Percentiles rank a stretch among this genome's conserved stretches.
These are phyloP conservation scores for Chrysophaeum taylorii DNA, from an alignment of 352 stramenopile species.

Conservation along the genomic window DNA sequence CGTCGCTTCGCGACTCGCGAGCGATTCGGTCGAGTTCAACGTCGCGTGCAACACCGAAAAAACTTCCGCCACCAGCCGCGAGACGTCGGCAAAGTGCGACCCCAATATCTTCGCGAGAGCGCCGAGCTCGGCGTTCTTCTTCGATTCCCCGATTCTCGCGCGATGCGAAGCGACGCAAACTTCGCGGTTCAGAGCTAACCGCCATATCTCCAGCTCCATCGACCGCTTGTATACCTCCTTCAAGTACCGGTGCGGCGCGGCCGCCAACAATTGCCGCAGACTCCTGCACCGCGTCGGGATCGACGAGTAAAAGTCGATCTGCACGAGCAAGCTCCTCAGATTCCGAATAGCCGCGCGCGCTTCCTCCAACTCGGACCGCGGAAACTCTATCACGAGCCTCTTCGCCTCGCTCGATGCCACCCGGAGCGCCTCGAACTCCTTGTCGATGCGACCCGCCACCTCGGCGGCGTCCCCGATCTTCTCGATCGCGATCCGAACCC, in stretches of 20 bases:
- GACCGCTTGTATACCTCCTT: background rate
- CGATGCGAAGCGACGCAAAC: background rate
- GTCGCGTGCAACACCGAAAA: background rate
- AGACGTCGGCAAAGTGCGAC: background rate
- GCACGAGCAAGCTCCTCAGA: background rate
- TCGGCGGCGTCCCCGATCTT: background rate
- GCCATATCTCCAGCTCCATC: slow-evolving; percentile 10
- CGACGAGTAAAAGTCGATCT: background rate
- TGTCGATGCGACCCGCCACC: background rate
- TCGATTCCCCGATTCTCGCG: background rate
- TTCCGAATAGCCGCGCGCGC: background rate
- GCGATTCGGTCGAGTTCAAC: background rate
- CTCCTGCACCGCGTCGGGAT: background rate
- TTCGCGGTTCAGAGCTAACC: background rate
- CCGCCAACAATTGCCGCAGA: background rate
- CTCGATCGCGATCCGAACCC: background rate
- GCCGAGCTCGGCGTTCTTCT: background rate
- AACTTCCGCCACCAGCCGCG: background rate
- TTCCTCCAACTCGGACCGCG: background rate
- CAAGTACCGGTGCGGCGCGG: background rate
- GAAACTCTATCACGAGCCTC: background rate
- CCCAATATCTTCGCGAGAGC: background rate
- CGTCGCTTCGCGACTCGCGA: background rate
- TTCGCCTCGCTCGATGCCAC: background rate
- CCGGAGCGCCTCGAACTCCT: background rate